Base-by-base conservation (phyloP, 192 early-diverging fungal species). In the Linnemannia zychae region DNA sequence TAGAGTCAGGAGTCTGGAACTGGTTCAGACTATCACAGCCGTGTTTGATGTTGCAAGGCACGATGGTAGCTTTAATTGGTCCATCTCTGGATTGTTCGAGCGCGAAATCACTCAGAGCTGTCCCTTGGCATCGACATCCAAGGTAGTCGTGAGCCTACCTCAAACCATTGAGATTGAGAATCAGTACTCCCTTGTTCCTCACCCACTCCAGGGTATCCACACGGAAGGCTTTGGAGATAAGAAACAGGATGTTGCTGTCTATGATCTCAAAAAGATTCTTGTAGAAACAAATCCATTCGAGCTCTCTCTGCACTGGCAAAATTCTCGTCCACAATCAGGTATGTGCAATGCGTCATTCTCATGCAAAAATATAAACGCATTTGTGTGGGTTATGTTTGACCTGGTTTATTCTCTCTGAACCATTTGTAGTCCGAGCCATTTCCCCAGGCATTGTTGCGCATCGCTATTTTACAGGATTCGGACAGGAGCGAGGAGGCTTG, bases 401-500 rank as follows among this genome's bases (percentile, higher is more conserved):
- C 15, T 71, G 18, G 16, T 28, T 47, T 46, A 2, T 16, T 46
- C 40, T 71, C 2, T 16, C 18, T 13, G 24, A 24, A 12, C 31
- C 40, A 44, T 60, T n/a, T 57, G 11, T 86, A 69, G 74, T 88
- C 11, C 75, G 82, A 24, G 74, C 70, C n/a, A 47, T 80, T 24
- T 68, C 85, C 20, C 91, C 92, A 11, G 82, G 84, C 17, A 66
- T 95, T 74, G 81, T 82, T 37, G 91, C 91, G 0, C 89, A 95
- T 63, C 88, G 94, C 28, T 95, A 93, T 69, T 90, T 93, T 49
- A 94, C 92, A 71, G 95, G 97, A 1, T 95, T 93, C 74, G 98
- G 97, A 16, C 93, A 95, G 69, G 97, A 97, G 78, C 91, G 94
- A 34, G 97, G 97, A 36, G 96, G 96, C 16, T 81, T 99, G 7